phyloP scores from a whole-genome alignment of 306 rosid genomes.

The Cucumis hystrix region DNA sequence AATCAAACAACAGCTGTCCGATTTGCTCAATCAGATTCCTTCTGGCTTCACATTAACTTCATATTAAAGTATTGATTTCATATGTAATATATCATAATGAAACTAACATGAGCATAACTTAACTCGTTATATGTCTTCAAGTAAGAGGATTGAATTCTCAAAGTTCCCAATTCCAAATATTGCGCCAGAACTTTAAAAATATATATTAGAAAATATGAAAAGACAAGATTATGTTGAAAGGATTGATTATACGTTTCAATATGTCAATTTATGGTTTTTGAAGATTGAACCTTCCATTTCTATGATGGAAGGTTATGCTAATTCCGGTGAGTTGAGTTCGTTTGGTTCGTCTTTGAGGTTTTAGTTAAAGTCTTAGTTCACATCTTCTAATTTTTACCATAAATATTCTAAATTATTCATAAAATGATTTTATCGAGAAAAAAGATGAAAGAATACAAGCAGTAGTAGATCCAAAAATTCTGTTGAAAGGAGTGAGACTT shows the following conservation, averaged over 20 bases:
- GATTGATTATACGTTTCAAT: too few species aligned
- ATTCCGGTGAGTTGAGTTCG: too few species aligned
- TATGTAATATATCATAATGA: background rate
- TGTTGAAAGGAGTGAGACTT: too few species aligned
- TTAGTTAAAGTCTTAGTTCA: background rate
- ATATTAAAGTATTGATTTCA: background rate
- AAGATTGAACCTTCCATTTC: too few species aligned
- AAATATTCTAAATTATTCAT: background rate
- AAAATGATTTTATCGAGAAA: background rate
- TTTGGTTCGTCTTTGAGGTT: too few species aligned
- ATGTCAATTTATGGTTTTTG: too few species aligned
- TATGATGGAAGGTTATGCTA: too few species aligned
- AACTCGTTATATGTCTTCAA: too few species aligned
- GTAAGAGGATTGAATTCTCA: too few species aligned
- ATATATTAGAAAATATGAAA: background rate
- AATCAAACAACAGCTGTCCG: constrained; percentile 3
- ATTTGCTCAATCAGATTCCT: constrained; percentile 3
- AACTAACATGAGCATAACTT: background rate
- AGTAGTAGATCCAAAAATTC: too few species aligned
- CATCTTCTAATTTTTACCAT: background rate
- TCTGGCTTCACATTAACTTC: background rate
- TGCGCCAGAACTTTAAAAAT: too few species aligned
- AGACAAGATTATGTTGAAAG: background rate
- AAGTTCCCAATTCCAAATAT: background rate
- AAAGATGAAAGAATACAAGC: too few species aligned